Percentiles rank a stretch among this genome's conserved stretches.
Evolutionary conservation across 805 yeast species (phyloP).

Genomic region (Komagataella kurtzmanii): DNA sequence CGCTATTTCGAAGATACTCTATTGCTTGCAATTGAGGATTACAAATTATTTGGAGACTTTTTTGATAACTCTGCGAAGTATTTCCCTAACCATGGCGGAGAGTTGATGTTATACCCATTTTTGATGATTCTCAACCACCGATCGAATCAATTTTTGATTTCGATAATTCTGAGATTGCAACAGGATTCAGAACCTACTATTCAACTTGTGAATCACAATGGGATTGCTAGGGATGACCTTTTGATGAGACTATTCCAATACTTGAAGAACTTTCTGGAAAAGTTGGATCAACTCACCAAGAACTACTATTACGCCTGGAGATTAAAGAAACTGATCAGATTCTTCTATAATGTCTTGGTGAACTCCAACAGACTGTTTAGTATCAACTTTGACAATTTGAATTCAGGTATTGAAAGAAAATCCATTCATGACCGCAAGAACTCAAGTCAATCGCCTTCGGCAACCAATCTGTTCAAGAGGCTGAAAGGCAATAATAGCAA

Average conservation of each 20-base stretch:
- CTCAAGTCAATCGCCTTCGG: not conserved
- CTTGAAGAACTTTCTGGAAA: slow-evolving; percentile 19
- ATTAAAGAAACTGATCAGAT: slow-evolving; percentile 25
- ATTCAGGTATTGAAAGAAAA: slow-evolving; percentile 5
- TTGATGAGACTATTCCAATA: slow-evolving; percentile 18
- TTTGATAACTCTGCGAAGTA: slow-evolving; percentile 13
- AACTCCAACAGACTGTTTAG: slow-evolving; percentile 21
- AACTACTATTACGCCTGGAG: slow-evolving; percentile 33
- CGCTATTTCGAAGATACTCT: slow-evolving; percentile 21
- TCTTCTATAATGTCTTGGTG: slow-evolving; percentile 19
- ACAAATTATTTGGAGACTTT: slow-evolving; percentile 17
- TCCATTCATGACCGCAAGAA: not conserved
- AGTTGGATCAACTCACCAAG: slow-evolving; percentile 21
- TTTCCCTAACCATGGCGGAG: slow-evolving; percentile 25
- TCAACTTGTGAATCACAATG: slow-evolving; percentile 18
- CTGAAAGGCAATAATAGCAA: not conserved
- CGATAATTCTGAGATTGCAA: slow-evolving; percentile 33
- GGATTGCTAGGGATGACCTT: slow-evolving; percentile 20
- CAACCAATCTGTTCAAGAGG: not conserved
- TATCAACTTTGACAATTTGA: slow-evolving; percentile 16
- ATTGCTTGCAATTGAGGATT: slow-evolving; percentile 22
- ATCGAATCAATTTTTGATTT: slow-evolving; percentile 44
- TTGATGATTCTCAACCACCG: slow-evolving; percentile 40
- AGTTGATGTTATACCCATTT: slow-evolving; percentile 33
- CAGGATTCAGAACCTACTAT: slow-evolving; percentile 19